phyloP scores from a whole-genome alignment of 202 grass and related monocot genomes.

The Tripidium arundinaceum region DNA sequence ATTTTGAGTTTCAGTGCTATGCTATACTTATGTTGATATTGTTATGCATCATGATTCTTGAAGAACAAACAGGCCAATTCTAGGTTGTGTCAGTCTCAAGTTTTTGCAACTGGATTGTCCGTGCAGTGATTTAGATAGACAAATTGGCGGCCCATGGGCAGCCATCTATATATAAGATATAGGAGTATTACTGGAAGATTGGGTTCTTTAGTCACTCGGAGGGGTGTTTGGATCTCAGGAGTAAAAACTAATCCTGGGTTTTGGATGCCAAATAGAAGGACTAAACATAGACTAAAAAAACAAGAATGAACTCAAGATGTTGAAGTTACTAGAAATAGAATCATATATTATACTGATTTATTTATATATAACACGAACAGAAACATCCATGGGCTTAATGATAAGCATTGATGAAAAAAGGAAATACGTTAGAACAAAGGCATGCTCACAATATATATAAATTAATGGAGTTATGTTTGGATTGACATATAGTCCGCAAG shows the following conservation, averaged over 20 bases:
- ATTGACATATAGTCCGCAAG: background rate
- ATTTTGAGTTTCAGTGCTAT: background rate
- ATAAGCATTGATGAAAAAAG: background rate
- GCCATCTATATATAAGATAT: background rate
- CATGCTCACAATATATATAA: background rate
- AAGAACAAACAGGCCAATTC: background rate
- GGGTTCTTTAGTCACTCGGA: background rate
- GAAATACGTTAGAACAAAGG: background rate
- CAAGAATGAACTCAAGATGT: background rate
- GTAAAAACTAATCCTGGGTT: background rate
- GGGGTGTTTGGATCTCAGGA: background rate
- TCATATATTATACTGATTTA: slow-evolving; percentile 10
- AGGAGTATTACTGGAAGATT: background rate
- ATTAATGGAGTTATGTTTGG: background rate
- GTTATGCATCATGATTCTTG: background rate
- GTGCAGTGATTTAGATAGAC: background rate
- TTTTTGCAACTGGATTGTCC: background rate
- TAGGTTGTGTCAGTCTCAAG: background rate
- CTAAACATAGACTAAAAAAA: background rate
- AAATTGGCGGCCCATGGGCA: background rate
- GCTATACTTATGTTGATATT: background rate
- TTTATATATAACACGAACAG: background rate
- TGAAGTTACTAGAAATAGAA: background rate
- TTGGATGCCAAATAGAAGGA: background rate
- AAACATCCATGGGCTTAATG: background rate